These are phyloP conservation scores for Monarda citriodora DNA, from an alignment of 305 asterid species.

Conservation along the genomic window DNA sequence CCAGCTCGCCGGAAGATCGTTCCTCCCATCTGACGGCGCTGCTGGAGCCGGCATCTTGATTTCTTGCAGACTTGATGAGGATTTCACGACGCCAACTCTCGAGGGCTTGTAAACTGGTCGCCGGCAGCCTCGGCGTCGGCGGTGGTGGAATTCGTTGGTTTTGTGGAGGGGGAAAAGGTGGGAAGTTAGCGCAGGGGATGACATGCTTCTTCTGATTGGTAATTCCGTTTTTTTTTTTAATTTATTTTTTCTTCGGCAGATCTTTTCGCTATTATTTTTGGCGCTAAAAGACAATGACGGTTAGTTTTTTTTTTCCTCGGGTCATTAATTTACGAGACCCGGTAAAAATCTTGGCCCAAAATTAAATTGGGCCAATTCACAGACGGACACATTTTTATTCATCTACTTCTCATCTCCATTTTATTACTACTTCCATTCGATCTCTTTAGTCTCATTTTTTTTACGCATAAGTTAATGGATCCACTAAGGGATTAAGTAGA, in stretches of 20 bases:
- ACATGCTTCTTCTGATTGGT: slow-evolving; percentile 36
- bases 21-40: slow-evolving; percentile 21
- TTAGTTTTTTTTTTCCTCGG: slow-evolving; percentile 8
- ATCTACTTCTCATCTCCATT: not conserved
- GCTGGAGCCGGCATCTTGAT: slow-evolving; percentile 15
- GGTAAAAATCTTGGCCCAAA: not conserved
- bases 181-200: slow-evolving; percentile 39
- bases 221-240: not conserved
- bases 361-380: not conserved
- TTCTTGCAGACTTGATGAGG: slow-evolving; percentile 43
- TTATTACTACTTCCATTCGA: not conserved
- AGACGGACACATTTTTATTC: too few species aligned
- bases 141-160: slow-evolving; percentile 20
- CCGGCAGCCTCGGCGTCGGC: slow-evolving; percentile 13
- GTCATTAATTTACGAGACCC: slow-evolving; percentile 17
- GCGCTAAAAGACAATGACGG: slow-evolving; percentile 35
- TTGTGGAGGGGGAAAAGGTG: slow-evolving; percentile 29
- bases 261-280: slow-evolving; percentile 21
- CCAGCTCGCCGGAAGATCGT: slow-evolving; percentile 39
- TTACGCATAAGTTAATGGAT: too few species aligned
- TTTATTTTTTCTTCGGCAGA: not conserved
- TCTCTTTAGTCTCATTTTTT: too few species aligned
- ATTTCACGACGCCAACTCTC: slow-evolving; percentile 17
- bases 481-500: too few species aligned
- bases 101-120: not conserved